These are phyloP conservation scores for Typha latifolia DNA, from an alignment of 176 grass and related monocot species.

Conservation along the genomic window DNA sequence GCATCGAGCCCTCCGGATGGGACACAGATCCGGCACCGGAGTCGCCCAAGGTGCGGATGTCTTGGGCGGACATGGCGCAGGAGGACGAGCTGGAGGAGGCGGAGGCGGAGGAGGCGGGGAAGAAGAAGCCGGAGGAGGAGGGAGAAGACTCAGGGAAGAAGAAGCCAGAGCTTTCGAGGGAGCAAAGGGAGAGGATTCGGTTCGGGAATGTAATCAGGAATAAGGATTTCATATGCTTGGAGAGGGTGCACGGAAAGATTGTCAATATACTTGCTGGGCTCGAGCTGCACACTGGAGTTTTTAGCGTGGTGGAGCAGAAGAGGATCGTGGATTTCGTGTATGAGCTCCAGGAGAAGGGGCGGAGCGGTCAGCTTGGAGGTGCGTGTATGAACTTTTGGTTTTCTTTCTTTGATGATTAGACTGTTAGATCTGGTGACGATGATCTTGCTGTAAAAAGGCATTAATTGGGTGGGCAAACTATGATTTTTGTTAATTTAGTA, in stretches of 20 bases:
- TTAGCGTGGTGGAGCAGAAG: conserved; percentile 39
- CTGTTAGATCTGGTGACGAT: not conserved
- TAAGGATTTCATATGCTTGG: conserved; percentile 33
- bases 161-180: conserved; percentile 31
- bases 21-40: conserved; percentile 37
- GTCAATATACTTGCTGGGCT: conserved; percentile 34
- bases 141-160: conserved; percentile 7
- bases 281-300: conserved; percentile 38
- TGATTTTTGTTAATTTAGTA: no score
- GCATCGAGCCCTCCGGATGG: conserved; percentile 35
- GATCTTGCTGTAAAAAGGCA: no score
- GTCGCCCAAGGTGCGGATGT: conserved; percentile 44
- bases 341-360: conserved; percentile 35
- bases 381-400: not conserved
- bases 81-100: conserved; percentile 33
- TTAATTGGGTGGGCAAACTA: no score
- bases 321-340: conserved; percentile 36
- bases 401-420: not conserved
- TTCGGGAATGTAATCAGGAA: conserved; percentile 35
- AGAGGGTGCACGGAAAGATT: conserved; percentile 29
- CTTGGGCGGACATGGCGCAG: conserved; percentile 55
- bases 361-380: conserved; percentile 35
- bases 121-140: conserved; percentile 18
- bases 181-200: conserved; percentile 28
- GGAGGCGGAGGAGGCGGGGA: not conserved